phyloP scores from a whole-genome alignment of 495 filamentous ascomycete genomes.

The Penicillium coprophilum region DNA sequence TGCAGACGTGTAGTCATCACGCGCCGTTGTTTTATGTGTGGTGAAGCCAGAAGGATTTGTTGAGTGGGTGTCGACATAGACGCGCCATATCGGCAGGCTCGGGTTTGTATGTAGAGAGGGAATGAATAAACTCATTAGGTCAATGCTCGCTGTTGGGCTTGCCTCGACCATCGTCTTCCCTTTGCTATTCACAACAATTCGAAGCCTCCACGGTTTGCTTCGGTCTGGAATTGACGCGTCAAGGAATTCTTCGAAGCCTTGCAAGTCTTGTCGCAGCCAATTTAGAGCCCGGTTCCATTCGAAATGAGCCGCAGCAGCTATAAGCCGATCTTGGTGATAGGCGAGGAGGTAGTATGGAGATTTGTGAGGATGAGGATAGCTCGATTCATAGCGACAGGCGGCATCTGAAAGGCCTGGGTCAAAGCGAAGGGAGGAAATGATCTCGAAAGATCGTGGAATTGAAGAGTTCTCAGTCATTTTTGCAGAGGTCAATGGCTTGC shows the following conservation, averaged over 20 bases:
- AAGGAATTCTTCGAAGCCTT: conserved; percentile 29
- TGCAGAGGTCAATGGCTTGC: not conserved
- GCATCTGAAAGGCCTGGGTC: conserved; percentile 60
- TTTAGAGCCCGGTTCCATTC: conserved; percentile 47
- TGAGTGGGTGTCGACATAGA: conserved; percentile 56
- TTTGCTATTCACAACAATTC: conserved; percentile 50
- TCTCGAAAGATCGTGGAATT: conserved; percentile 42
- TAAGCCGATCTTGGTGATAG: conserved; percentile 80
- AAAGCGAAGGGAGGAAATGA: conserved; percentile 75
- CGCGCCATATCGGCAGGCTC: conserved; percentile 32
- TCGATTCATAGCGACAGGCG: conserved; percentile 41
- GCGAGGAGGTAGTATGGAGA: conserved; percentile 82
- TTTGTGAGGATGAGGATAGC: conserved; percentile 36
- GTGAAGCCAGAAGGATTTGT: conserved; percentile 64
- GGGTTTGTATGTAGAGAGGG: conserved; percentile 19
- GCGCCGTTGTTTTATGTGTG: conserved; percentile 70
- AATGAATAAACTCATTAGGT: conserved; percentile 56
- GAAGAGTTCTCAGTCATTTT: conserved; percentile 12
- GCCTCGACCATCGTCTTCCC: conserved; percentile 53
- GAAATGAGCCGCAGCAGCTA: conserved; percentile 70
- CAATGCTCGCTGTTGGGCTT: conserved; percentile 46
- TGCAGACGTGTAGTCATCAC: conserved; percentile 65
- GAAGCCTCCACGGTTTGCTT: conserved; percentile 49
- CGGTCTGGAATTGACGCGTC: conserved; percentile 39
- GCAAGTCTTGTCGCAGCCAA: conserved; percentile 34